phyloP scores from a whole-genome alignment of 495 filamentous ascomycete genomes.

The Saxophila tyrrhenica region DNA sequence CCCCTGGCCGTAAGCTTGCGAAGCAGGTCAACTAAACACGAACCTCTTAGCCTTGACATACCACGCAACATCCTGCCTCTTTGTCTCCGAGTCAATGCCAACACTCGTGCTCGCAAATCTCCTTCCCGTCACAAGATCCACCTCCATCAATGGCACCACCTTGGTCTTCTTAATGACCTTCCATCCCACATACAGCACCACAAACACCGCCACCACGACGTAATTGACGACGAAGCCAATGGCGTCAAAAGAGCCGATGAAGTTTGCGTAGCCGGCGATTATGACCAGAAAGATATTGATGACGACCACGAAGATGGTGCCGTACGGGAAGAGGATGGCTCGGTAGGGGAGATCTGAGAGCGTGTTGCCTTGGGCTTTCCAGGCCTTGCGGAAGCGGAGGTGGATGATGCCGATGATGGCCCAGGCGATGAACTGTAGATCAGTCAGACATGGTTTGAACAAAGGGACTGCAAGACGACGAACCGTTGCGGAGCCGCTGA shows the following conservation, averaged over 20 bases:
- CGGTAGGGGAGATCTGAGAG: slow-evolving; percentile 6
- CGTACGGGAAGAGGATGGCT: slow-evolving; percentile 17
- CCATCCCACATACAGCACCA: slow-evolving; percentile 13
- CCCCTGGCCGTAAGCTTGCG: too few relatives aligned
- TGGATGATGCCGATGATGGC: slow-evolving; percentile 51
- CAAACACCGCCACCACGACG: slow-evolving; percentile 18
- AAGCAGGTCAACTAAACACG: too few relatives aligned
- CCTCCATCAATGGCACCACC: too few relatives aligned
- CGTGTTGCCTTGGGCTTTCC: slow-evolving; percentile 4
- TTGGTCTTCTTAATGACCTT: slow-evolving; percentile 16
- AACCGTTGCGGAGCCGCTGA: slow-evolving; percentile 47
- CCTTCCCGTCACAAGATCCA: too few relatives aligned
- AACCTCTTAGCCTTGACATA: too few relatives aligned
- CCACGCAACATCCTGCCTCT: too few relatives aligned
- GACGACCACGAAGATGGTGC: slow-evolving; percentile 17
- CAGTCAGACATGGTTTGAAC: too few relatives aligned
- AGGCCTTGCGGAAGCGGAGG: slow-evolving; percentile 30
- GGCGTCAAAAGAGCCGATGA: slow-evolving; percentile 14
- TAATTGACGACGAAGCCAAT: slow-evolving; percentile 20
- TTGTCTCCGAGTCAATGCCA: too few relatives aligned
- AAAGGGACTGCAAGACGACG: too few relatives aligned
- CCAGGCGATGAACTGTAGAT: slow-evolving; percentile 62
- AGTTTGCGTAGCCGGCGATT: slow-evolving; percentile 20
- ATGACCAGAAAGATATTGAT: slow-evolving; percentile 19
- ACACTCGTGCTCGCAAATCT: too few relatives aligned